A percentile compares a stretch with the other conserved stretches of the same genome.
Conservation (phyloP, 2,329 filamentous ascomycete species). For the Exophiala alcalophila region DNA sequence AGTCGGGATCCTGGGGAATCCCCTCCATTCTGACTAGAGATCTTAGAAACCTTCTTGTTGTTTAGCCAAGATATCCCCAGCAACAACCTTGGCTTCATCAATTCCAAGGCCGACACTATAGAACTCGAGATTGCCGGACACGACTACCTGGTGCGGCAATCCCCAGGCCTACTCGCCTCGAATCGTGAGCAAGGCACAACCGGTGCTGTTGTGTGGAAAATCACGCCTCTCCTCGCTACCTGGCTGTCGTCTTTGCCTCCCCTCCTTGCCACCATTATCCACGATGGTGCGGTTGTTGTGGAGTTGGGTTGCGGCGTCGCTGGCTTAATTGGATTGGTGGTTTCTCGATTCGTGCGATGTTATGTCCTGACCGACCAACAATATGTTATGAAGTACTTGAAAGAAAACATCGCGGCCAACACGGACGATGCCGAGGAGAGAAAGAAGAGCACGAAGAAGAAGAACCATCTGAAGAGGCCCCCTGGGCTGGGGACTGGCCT, state of each 20-base stretch:
- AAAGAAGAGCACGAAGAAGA: constrained; percentile 13
- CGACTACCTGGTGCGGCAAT: constrained; percentile 78
- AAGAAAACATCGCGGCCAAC: constrained; percentile 65
- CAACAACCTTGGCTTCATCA: constrained; percentile 79
- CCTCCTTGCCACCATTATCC: constrained; percentile 61
- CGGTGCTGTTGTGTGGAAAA: constrained; percentile 87
- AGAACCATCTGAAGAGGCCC: constrained; percentile 17
- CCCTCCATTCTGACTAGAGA: constrained; percentile 11
- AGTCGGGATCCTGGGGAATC: no score
- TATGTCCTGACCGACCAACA: constrained; percentile 85
- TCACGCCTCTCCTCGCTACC: constrained; percentile 75
- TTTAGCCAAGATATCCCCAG: constrained; percentile 75
- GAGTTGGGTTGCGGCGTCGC: constrained; percentile 90
- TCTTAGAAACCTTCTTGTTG: constrained; percentile 77
- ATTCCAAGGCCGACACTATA: constrained; percentile 63
- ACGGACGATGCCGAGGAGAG: not conserved
- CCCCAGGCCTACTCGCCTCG: constrained; percentile 75
- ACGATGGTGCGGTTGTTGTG: constrained; percentile 58
- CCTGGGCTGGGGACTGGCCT: constrained; percentile 10
- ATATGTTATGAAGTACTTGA: constrained; percentile 76
- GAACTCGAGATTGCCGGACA: constrained; percentile 65
- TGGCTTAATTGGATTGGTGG: constrained; percentile 68
- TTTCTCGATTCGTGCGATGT: constrained; percentile 56
- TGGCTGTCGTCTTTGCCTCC: constrained; percentile 70
- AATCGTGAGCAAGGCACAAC: constrained; percentile 69